Conservation (phyloP, 1,139 yeast species). For the Sugiyamaella japonica region DNA sequence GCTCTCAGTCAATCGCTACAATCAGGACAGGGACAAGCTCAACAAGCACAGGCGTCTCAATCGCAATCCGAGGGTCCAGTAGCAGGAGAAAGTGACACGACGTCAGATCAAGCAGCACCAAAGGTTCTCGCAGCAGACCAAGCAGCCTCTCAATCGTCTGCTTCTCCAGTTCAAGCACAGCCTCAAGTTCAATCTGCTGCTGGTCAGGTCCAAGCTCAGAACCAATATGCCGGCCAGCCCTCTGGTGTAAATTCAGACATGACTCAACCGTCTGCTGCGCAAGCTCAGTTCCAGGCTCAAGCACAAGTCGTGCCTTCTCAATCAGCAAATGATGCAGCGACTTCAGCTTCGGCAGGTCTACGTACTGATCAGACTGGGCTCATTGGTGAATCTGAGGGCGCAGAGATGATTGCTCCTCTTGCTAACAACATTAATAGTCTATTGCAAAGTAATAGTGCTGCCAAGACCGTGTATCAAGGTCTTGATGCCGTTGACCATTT, state of each 20-base stretch:
- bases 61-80: background rate
- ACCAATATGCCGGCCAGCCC: background rate
- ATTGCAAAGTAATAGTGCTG: constrained; percentile 13
- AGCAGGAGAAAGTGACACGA: background rate
- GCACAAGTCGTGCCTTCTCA: background rate
- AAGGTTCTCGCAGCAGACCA: background rate
- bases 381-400: constrained; percentile 15
- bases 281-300: background rate
- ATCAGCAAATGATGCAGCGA: background rate
- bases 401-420: constrained; percentile 19
- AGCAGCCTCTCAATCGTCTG: background rate
- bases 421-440: constrained; percentile 15
- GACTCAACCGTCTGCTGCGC: background rate
- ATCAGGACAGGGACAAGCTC: background rate
- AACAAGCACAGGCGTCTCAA: background rate
- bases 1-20: background rate
- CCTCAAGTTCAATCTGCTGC: background rate
- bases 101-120: background rate
- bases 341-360: background rate
- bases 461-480: constrained; percentile 14
- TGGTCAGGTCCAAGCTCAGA: background rate
- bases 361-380: constrained; percentile 9
- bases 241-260: background rate
- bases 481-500: constrained; percentile 19
- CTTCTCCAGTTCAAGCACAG: background rate